Evolutionary conservation across 768 basidiomycete species (phyloP), one percentile per base, ranked within the genome.

Genomic region (Mycena metata): DNA sequence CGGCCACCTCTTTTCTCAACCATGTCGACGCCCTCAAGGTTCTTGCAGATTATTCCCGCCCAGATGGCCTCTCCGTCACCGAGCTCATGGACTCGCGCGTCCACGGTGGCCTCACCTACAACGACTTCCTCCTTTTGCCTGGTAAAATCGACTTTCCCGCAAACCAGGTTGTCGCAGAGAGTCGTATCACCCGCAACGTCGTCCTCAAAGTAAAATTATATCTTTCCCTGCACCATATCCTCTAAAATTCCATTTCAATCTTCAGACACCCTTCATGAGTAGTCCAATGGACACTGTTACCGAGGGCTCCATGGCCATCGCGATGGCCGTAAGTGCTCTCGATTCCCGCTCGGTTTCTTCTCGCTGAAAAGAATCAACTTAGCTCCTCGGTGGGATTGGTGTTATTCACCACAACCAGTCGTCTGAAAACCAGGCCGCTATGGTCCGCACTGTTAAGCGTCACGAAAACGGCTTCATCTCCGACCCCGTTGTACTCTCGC

Each of bases 231-330:
- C n/a, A n/a, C n/a, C n/a, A n/a, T n/a, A n/a, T n/a, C n/a, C n/a
- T n/a, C n/a, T n/a, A n/a, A n/a, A n/a, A n/a, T n/a, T n/a, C n/a
- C n/a, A n/a, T n/a, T n/a, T n/a, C n/a, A n/a, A n/a, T n/a, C n/a
- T n/a, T n/a, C n/a, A n/a, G 83, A 96, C 96, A 0, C 98, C 97
- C 0, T 97, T 99, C 82, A 85, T 98, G 84, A 97, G 95, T 79
- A 96, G 95, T 58, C 97, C 98, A 16, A 99, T 99, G 98, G 98
- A 99, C 83, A 99, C 98, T 49, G 98, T 99, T 73, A 99, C 98
- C 1, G 98, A 98, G 81, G 89, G 87, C 60, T 90, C 94, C 67
- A 97, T 96, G 94, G 95, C 95, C 35, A 95, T 97, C 77, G 84
- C 91, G 56, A 90, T 97, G 87, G 95, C 96, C 80, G 94, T 96